These are phyloP conservation scores for Chalciporus sp. DNA, from an alignment of 1,284 basidiomycete genomes.

Conservation along the genomic window DNA sequence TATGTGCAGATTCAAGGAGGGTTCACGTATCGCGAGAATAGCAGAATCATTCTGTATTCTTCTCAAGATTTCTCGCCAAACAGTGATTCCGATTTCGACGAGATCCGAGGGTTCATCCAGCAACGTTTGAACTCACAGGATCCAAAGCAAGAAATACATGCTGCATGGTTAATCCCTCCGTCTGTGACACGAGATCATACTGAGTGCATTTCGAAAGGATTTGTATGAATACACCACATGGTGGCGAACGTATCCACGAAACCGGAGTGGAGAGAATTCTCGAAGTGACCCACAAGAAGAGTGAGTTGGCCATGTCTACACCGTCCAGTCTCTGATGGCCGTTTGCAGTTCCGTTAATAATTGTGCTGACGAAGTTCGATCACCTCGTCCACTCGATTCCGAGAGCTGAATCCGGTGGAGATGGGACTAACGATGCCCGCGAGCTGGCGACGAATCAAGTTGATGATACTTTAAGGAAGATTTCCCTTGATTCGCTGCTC, in stretches of 20 bases:
- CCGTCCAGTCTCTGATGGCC: not conserved
- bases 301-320: not conserved
- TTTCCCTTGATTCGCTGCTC: conserved; percentile 7
- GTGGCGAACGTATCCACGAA: conserved; percentile 5
- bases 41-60: conserved; percentile 4
- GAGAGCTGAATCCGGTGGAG: not conserved
- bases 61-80: conserved; percentile 2
- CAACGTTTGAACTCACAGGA: not conserved
- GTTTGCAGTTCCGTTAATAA: conserved; percentile 1
- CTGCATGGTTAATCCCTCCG: not conserved
- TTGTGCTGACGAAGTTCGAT: conserved; percentile 10
- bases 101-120: not conserved
- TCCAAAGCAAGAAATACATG: not conserved
- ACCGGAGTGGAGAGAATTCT: conserved; percentile 8
- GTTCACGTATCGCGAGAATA: conserved; percentile 1
- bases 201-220: not conserved
- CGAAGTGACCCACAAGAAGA: conserved; percentile 8
- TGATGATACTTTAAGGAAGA: conserved; percentile 2
- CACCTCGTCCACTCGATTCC: not conserved
- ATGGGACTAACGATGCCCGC: not conserved
- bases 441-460: conserved; percentile 1
- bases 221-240: conserved; percentile 2
- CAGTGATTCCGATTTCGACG: conserved; percentile 7
- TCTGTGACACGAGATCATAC: not conserved
- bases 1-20: conserved; percentile 1